Conservation (phyloP, 257 asterid genomes). For the Avicennia marina region DNA sequence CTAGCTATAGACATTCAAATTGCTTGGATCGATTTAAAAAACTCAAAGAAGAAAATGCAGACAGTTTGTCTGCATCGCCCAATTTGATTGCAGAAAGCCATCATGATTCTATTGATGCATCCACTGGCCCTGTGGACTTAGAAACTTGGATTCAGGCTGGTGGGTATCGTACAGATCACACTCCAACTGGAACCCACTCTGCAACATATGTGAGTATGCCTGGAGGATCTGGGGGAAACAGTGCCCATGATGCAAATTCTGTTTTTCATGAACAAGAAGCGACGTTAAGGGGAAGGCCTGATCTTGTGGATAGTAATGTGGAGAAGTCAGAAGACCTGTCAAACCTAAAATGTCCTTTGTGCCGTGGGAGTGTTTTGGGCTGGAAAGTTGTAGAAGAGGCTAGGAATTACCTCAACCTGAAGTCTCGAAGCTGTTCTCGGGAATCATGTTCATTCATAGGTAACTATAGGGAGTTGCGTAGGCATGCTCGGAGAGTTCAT, state of each 20-base stretch:
- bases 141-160: not conserved
- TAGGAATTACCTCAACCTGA: constrained; percentile 66
- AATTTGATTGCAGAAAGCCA: not conserved
- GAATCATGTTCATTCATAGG: constrained; percentile 75
- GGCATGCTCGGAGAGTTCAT: constrained; percentile 80
- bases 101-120: constrained; percentile 3
- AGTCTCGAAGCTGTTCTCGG: constrained; percentile 68
- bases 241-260: constrained; percentile 10
- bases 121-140: constrained; percentile 19
- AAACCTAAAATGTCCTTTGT: constrained; percentile 73
- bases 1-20: constrained; percentile 88
- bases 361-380: constrained; percentile 76
- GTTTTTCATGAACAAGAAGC: constrained; percentile 23
- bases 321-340: constrained; percentile 35
- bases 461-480: constrained; percentile 66
- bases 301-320: constrained; percentile 24
- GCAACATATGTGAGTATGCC: not conserved
- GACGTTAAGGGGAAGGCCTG: constrained; percentile 24
- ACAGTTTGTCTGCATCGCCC: constrained; percentile 15
- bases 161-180: constrained; percentile 1
- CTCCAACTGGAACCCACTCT: constrained; percentile 11
- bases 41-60: constrained; percentile 50
- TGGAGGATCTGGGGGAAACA: constrained; percentile 2
- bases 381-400: constrained; percentile 81
- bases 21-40: constrained; percentile 85